Evolutionary conservation across 179 eudicot species (phyloP).

Genomic region (Heliamphora pulchella): DNA sequence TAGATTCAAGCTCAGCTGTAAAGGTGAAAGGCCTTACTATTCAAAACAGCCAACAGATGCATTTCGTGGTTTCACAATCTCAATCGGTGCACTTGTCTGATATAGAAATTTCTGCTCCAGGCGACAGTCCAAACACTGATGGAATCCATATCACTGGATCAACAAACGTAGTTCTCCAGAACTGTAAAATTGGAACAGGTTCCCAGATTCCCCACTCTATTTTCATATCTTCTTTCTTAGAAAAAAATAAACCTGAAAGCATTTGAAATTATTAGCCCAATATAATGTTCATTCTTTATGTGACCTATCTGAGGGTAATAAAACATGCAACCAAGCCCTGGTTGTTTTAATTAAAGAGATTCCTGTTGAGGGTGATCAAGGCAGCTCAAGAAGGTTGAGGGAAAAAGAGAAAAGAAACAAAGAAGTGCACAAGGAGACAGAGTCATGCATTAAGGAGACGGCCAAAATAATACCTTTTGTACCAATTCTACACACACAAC

Average conservation of each 20-base stretch:
- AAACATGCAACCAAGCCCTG: neutral
- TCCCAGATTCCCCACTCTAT: neutral
- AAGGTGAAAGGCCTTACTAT: conserved; percentile 70
- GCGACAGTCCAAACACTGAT: conserved; percentile 82
- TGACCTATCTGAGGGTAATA: neutral
- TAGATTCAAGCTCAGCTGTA: conserved; percentile 50
- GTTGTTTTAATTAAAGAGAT: too few species aligned
- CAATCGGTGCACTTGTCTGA: conserved; percentile 43
- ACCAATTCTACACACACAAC: neutral
- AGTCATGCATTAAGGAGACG: neutral
- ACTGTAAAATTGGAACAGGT: conserved; percentile 84
- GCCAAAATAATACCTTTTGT: neutral
- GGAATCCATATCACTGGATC: conserved; percentile 80
- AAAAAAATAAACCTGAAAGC: neutral
- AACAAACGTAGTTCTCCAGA: conserved; percentile 57
- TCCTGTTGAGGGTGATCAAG: neutral
- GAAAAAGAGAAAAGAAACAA: neutral
- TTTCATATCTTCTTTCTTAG: neutral
- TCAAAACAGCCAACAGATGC: conserved; percentile 73
- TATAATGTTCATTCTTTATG: neutral
- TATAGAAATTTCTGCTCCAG: conserved; percentile 57
- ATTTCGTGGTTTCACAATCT: conserved; percentile 50
- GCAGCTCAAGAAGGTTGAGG: neutral
- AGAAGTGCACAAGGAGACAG: neutral
- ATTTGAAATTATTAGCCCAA: neutral